Percentiles rank a stretch among this genome's conserved stretches.
These are phyloP conservation scores for Phaeotremella fagi DNA, from an alignment of 768 basidiomycete species.

Conservation along the genomic window DNA sequence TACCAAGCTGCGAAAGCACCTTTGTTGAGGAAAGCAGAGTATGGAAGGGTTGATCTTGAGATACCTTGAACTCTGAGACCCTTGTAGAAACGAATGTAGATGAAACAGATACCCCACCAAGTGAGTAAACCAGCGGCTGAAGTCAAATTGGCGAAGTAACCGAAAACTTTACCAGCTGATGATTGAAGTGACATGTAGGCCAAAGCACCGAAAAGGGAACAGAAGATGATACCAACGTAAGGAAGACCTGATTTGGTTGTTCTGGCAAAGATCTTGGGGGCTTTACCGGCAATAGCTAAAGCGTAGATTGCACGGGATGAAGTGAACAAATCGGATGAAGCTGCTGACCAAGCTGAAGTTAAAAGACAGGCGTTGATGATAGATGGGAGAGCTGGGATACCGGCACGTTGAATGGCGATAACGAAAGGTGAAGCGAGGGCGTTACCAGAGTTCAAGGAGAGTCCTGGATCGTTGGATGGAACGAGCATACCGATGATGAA, in stretches of 20 bases:
- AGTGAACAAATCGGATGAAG: slow-evolving; percentile 82
- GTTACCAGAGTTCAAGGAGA: slow-evolving; percentile 57
- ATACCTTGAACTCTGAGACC: slow-evolving; percentile 77
- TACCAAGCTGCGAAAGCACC: slow-evolving; percentile 47
- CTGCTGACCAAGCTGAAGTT: slow-evolving; percentile 89
- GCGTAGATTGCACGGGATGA: slow-evolving; percentile 74
- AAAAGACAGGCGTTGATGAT: slow-evolving; percentile 62
- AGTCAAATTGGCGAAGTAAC: slow-evolving; percentile 70
- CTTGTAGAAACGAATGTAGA: slow-evolving; percentile 77
- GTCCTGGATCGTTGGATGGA: slow-evolving; percentile 56
- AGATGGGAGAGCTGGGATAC: slow-evolving; percentile 79
- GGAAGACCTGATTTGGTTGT: slow-evolving; percentile 73
- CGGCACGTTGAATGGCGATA: slow-evolving; percentile 67
- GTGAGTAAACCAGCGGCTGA: slow-evolving; percentile 58
- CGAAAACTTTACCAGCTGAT: slow-evolving; percentile 69
- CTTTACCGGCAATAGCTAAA: slow-evolving; percentile 71
- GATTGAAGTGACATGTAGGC: slow-evolving; percentile 72
- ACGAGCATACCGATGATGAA: slow-evolving; percentile 71
- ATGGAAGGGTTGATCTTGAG: slow-evolving; percentile 68
- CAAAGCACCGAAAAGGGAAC: slow-evolving; percentile 56
- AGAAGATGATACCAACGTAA: slow-evolving; percentile 64
- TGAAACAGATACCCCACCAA: slow-evolving; percentile 72
- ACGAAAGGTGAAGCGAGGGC: slow-evolving; percentile 82
- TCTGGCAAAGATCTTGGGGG: slow-evolving; percentile 69
- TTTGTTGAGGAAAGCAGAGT: slow-evolving; percentile 58